Evolutionary conservation across 768 basidiomycete species (phyloP).

Genomic region (Cytidiella melzeri): DNA sequence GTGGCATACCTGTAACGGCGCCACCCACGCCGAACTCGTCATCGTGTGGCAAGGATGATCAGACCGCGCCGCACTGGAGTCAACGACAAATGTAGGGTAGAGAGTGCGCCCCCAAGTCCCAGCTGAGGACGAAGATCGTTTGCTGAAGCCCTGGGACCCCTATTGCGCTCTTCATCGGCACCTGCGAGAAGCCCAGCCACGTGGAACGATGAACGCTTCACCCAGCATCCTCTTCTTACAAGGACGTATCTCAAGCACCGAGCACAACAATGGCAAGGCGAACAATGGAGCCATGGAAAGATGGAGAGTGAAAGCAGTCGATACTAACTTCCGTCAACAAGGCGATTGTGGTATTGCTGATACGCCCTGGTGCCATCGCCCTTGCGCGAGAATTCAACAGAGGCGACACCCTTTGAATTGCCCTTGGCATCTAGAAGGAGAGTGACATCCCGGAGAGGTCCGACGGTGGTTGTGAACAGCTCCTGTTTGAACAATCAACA

Average conservation of each 20-base stretch:
- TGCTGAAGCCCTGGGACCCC: conserved; percentile 3
- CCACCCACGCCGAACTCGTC: conserved; percentile 2
- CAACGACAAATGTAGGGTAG: background rate
- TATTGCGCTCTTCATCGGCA: conserved; percentile 8
- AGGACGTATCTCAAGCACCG: background rate
- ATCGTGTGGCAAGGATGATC: conserved; percentile 4
- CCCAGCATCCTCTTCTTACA: background rate
- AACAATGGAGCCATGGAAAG: conserved; percentile 15
- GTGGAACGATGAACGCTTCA: background rate
- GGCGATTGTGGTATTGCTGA: conserved; percentile 93
- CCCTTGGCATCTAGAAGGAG: conserved; percentile 83
- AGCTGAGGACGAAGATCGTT: background rate
- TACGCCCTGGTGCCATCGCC: conserved; percentile 92
- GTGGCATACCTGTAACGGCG: background rate
- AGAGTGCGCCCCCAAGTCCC: background rate
- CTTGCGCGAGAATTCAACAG: conserved; percentile 77
- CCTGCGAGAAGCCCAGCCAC: background rate
- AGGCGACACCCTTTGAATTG: conserved; percentile 86
- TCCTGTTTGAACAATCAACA: conserved; percentile 78
- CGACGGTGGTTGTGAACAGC: conserved; percentile 86
- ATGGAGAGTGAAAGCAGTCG: conserved; percentile 38
- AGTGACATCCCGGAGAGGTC: conserved; percentile 76
- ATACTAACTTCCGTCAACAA: conserved; percentile 99
- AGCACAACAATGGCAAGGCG: conserved; percentile 7
- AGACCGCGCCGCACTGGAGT: conserved; percentile 3